Evolutionary conservation across 1,284 basidiomycete genomes (phyloP), one percentile per base, ranked within the genome.

Genomic region (Microbotryum violaceum): DNA sequence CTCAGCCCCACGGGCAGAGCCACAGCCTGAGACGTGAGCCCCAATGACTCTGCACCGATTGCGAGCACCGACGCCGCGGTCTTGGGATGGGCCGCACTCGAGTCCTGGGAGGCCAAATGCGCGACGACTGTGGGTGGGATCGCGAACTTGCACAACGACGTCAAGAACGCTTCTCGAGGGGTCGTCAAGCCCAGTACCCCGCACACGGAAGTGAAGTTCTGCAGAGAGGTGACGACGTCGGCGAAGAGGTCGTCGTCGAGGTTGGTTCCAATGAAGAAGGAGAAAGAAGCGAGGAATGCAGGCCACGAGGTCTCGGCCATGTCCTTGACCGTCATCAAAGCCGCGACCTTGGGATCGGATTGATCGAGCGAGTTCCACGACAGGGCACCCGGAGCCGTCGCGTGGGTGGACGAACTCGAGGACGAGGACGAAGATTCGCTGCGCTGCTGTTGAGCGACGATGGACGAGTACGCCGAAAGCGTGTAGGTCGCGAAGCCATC

Each of bases 91-190:
- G 46, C 37, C 2, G 59, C 25, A 14, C 53, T 21, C 1, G 33
- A 9, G 21, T 57, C 49, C 10, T 57, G 48, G 5, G 83, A 79
- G 62, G 91, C 88, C 63, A 94, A 77, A 63, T 86, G 86, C 0
- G 89, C 87, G 0, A 96, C 88, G 4, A 94, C 88, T 1, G 87
- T 82, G 0, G 88, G 82, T 0, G 93, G 93, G 10, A 97, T 88
- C 0, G 92, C 87, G 64, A 90, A 87, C 66, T 90, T 89, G 21
- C 89, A 84, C 14, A 97, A 82, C 49, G 84, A 87, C 23, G 84
- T 88, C 70, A 97, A 83, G 75, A 97, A 89, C 0, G 91, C 90
- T 68, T 97, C 91, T n/a, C 94, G 83, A 0, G 92, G 90, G 0
- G 89, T 93, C 0, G 80, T 77, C 6, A 97, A 80, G 2, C 83